Evolutionary conservation across 768 basidiomycete species (phyloP).

Genomic region (Ramaria sp.): DNA sequence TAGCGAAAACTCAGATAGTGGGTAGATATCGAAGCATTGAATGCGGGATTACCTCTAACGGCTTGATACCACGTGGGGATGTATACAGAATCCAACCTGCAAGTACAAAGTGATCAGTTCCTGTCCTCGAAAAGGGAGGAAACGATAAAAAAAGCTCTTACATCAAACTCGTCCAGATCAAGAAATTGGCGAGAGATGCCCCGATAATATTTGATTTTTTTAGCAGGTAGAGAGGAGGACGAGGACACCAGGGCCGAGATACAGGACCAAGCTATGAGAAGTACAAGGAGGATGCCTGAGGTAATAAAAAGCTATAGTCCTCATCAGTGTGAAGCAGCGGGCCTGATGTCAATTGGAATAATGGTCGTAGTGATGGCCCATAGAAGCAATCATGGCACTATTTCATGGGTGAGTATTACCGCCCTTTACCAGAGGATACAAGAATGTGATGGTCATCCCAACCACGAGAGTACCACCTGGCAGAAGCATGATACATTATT

Average conservation of each 20-base stretch:
- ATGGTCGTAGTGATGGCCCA: not conserved
- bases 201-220: constrained; percentile 5
- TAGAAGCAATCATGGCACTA: constrained; percentile 4
- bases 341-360: not conserved
- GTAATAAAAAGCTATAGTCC: constrained; percentile 1
- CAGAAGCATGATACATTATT: not conserved
- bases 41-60: constrained; percentile 7
- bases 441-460: constrained; percentile 23
- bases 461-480: constrained; percentile 19
- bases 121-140: no score
- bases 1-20: no score
- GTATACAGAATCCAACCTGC: constrained; percentile 2
- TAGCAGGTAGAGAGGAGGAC: not conserved
- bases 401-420: constrained; percentile 26
- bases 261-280: constrained; percentile 5
- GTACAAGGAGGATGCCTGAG: not conserved
- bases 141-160: not conserved
- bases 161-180: constrained; percentile 7
- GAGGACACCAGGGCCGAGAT: constrained; percentile 1
- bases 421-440: constrained; percentile 32
- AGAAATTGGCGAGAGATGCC: not conserved
- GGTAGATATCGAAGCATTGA: no score
- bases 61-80: constrained; percentile 8
- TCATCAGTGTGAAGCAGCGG: not conserved
- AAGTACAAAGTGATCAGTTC: not conserved